phyloP scores from a whole-genome alignment of 2,329 filamentous ascomycete genomes.

The Dactylonectria macrodidyma region DNA sequence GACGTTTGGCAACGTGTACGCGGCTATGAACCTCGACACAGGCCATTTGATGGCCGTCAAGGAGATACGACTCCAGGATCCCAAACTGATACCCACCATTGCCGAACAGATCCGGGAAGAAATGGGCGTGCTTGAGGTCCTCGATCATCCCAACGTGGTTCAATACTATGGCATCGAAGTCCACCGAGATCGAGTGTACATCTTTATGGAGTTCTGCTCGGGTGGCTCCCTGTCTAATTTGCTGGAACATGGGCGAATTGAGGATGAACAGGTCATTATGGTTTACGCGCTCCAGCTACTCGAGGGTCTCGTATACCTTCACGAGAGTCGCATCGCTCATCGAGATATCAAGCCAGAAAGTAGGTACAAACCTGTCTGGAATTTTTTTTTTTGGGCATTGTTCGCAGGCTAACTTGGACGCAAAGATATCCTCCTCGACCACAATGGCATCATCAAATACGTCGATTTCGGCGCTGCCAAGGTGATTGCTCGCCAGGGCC shows the following conservation, averaged over 20 bases:
- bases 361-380: conserved; percentile 63
- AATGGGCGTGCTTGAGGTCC: conserved; percentile 94
- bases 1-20: conserved; percentile 97
- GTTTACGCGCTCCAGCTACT: conserved; percentile 95
- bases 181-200: conserved; percentile 98
- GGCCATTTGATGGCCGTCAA: conserved; percentile 99
- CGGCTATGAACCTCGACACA: conserved; percentile 96
- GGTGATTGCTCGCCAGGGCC: conserved; percentile 93
- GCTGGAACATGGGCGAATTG: conserved; percentile 95
- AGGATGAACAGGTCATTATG: conserved; percentile 98
- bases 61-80: conserved; percentile 96
- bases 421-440: conserved; percentile 91
- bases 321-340: conserved; percentile 92
- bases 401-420: conserved; percentile 34
- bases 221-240: conserved; percentile 92
- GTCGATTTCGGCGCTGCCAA: conserved; percentile 99
- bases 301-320: conserved; percentile 93
- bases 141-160: conserved; percentile 98
- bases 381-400: not conserved
- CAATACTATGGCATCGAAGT: conserved; percentile 99
- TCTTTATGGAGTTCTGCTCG: conserved; percentile 99
- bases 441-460: conserved; percentile 99
- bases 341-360: conserved; percentile 98
- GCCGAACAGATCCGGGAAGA: conserved; percentile 96
- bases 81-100: conserved; percentile 94